Conservation (phyloP, 768 basidiomycete genomes). For the Pulveroboletus sp. region DNA sequence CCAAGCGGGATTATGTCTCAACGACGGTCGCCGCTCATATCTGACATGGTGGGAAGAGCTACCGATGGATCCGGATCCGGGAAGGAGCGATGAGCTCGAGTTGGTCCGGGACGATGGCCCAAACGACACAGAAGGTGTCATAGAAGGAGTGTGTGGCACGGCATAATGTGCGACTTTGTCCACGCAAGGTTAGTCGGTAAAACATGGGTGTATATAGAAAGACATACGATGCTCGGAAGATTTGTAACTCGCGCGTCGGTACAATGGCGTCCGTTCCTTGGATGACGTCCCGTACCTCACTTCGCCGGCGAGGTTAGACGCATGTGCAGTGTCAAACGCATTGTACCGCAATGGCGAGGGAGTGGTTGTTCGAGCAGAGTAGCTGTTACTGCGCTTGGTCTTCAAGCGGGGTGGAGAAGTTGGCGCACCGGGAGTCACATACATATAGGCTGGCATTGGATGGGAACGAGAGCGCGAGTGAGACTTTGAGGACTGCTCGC, state of each 20-base stretch:
- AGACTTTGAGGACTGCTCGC: slow-evolving; percentile 33
- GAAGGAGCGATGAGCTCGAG: slow-evolving; percentile 46
- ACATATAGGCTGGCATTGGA: slow-evolving; percentile 39
- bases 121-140: slow-evolving; percentile 31
- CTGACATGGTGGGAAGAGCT: slow-evolving; percentile 38
- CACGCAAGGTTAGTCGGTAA: not conserved
- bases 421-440: slow-evolving; percentile 33
- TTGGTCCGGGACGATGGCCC: slow-evolving; percentile 46
- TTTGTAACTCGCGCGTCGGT: slow-evolving; percentile 41
- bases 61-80: slow-evolving; percentile 36
- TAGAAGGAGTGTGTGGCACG: slow-evolving; percentile 27
- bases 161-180: slow-evolving; percentile 28
- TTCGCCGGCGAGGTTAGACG: slow-evolving; percentile 25
- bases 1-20: slow-evolving; percentile 47
- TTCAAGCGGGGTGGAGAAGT: slow-evolving; percentile 34
- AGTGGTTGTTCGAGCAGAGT: slow-evolving; percentile 32
- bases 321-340: slow-evolving; percentile 30
- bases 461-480: slow-evolving; percentile 41
- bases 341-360: slow-evolving; percentile 41
- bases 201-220: slow-evolving; percentile 2
- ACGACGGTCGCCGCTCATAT: slow-evolving; percentile 41
- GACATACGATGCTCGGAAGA: slow-evolving; percentile 44
- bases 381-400: slow-evolving; percentile 39
- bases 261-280: slow-evolving; percentile 34
- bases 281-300: slow-evolving; percentile 31